Percentiles rank a stretch among this genome's conserved stretches.
Evolutionary conservation across 306 rosid genomes (phyloP).

Genomic region (Arachis hypogaea): DNA sequence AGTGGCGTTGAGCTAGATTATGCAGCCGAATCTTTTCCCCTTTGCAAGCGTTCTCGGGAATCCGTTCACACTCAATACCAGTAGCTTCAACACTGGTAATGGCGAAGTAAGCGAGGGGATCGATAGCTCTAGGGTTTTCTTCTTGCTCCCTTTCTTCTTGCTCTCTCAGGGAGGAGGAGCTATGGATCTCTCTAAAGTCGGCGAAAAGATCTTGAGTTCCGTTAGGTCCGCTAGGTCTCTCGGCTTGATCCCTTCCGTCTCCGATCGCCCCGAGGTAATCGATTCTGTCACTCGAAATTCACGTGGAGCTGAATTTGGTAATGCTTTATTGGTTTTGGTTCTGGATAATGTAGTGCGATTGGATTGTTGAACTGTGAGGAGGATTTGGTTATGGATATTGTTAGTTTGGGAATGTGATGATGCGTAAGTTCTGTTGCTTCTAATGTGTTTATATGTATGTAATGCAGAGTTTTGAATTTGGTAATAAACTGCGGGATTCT

Average conservation of each 20-base stretch:
- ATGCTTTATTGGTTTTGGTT: slow-evolving; percentile 8
- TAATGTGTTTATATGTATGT: not conserved
- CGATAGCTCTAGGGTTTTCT: slow-evolving; percentile 80
- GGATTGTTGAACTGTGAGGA: slow-evolving; percentile 1
- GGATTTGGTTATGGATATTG: slow-evolving; percentile 16
- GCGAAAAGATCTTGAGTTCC: slow-evolving; percentile 94
- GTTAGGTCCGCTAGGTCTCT: slow-evolving; percentile 97
- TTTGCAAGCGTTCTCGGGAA: slow-evolving; percentile 78
- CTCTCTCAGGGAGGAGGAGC: slow-evolving; percentile 91
- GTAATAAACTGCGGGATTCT: slow-evolving; percentile 14
- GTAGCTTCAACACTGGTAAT: not conserved
- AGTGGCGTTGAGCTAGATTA: slow-evolving; percentile 57
- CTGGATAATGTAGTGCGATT: slow-evolving; percentile 32
- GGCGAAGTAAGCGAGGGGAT: slow-evolving; percentile 89
- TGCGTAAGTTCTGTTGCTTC: slow-evolving; percentile 28
- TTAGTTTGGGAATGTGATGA: not conserved
- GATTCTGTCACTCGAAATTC: not conserved
- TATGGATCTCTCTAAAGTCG: slow-evolving; percentile 96
- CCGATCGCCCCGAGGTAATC: slow-evolving; percentile 97
- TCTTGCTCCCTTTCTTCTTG: slow-evolving; percentile 82
- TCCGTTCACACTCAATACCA: slow-evolving; percentile 47
- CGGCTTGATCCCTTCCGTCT: slow-evolving; percentile 79
- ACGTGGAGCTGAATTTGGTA: slow-evolving; percentile 15
- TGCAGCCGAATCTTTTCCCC: slow-evolving; percentile 94
- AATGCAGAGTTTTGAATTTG: slow-evolving; percentile 25